Percentiles rank a stretch among this genome's conserved stretches.
Conservation (phyloP, 192 early-diverging fungal species). For the Phycomyces nitens region DNA sequence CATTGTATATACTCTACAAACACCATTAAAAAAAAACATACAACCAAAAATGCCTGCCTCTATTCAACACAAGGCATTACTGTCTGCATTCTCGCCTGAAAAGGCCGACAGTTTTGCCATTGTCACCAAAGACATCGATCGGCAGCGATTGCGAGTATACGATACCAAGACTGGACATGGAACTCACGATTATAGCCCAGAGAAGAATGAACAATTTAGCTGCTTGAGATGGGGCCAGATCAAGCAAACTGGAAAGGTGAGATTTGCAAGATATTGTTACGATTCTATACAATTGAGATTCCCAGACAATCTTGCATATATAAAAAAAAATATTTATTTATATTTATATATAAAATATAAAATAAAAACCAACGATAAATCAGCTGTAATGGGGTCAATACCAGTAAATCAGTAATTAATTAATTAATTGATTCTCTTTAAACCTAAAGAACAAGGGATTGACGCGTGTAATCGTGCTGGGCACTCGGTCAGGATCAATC, state of each 20-base stretch:
- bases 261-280: background rate
- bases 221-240: conserved; percentile 41
- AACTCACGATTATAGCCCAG: conserved; percentile 41
- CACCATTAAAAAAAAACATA: no score
- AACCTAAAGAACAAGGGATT: background rate
- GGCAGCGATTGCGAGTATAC: conserved; percentile 47
- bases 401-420: background rate
- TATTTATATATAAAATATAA: background rate
- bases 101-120: conserved; percentile 36
- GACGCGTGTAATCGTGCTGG: conserved; percentile 45
- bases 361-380: no score
- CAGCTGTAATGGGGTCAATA: no score
- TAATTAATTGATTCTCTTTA: background rate
- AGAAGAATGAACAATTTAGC: conserved; percentile 44
- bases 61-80: no score
- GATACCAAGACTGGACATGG: conserved; percentile 44
- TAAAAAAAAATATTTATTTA: no score
- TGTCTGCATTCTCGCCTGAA: no score
- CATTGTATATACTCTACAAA: no score
- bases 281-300: background rate
- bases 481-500: conserved; percentile 48
- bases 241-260: background rate
- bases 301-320: no score
- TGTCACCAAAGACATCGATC: conserved; percentile 50
- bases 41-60: no score